Evolutionary conservation across 441 rosid genomes (phyloP).

Genomic region (Capsella rubella): DNA sequence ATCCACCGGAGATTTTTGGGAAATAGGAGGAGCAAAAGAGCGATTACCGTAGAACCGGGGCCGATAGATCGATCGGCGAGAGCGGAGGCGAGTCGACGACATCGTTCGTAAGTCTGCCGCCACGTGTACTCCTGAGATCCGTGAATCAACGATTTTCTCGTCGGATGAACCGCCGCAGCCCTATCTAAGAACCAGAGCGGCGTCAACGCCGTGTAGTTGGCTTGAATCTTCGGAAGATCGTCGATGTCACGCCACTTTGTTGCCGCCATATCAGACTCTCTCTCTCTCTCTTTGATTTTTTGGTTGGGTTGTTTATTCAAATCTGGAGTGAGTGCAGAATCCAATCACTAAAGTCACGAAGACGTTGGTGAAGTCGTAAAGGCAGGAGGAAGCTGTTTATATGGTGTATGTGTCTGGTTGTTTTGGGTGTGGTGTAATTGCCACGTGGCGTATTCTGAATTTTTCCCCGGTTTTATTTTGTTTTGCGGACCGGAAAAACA

Average conservation of each 20-base stretch:
- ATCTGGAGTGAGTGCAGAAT: constrained; percentile 18
- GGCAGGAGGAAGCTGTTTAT: constrained; percentile 4
- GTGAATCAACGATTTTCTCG: constrained; percentile 67
- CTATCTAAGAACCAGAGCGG: constrained; percentile 89
- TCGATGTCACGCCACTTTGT: constrained; percentile 69
- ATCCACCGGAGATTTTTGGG: background rate
- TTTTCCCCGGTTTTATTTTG: constrained; percentile 11
- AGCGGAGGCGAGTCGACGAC: constrained; percentile 88
- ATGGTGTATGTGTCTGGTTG: constrained; percentile 1
- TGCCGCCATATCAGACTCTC: constrained; percentile 13
- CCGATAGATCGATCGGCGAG: constrained; percentile 67
- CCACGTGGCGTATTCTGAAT: constrained; percentile 18
- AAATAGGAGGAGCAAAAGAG: background rate
- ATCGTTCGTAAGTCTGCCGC: constrained; percentile 79
- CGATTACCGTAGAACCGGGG: constrained; percentile 64
- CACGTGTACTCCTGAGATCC: constrained; percentile 75
- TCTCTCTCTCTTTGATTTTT: background rate
- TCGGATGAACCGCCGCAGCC: constrained; percentile 81
- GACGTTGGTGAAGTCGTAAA: constrained; percentile 30
- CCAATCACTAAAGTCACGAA: constrained; percentile 18
- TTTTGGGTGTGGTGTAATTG: constrained; percentile 20
- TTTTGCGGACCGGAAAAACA: constrained; percentile 16
- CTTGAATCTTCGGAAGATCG: constrained; percentile 76
- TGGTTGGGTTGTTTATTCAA: background rate
- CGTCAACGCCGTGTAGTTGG: constrained; percentile 79